A percentile compares a stretch with the other conserved stretches of the same genome.
phyloP scores from a whole-genome alignment of 768 basidiomycete species.

The Kwoniella dendrophila region DNA sequence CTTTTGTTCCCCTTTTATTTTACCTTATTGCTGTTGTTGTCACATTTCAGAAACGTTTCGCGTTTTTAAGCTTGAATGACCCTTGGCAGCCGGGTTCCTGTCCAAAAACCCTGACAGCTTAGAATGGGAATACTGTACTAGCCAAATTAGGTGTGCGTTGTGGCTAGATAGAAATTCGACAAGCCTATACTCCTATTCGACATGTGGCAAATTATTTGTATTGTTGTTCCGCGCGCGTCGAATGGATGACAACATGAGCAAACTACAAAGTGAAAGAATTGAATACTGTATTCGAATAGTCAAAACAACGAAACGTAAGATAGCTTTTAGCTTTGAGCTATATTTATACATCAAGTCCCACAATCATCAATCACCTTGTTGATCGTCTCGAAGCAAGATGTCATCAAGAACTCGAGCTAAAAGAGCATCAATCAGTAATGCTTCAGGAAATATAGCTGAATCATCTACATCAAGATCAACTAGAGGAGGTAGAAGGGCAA shows the following conservation, averaged over 20 bases:
- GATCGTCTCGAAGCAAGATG: conserved; percentile 9
- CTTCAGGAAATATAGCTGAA: not conserved
- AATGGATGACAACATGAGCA: too few relatives aligned
- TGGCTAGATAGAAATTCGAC: too few relatives aligned
- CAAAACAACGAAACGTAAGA: not conserved
- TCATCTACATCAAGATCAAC: conserved; percentile 12
- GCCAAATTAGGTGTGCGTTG: too few relatives aligned
- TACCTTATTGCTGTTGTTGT: too few relatives aligned
- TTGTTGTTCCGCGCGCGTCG: too few relatives aligned
- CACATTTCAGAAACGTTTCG: not conserved
- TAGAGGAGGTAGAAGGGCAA: not conserved
- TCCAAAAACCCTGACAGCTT: not conserved
- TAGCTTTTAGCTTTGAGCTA: too few relatives aligned
- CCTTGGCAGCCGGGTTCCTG: not conserved
- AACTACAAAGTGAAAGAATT: too few relatives aligned
- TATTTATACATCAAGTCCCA: too few relatives aligned
- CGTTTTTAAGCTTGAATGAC: not conserved
- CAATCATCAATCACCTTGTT: not conserved
- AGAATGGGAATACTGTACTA: not conserved
- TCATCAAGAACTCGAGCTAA: conserved; percentile 17
- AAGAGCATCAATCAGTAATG: conserved; percentile 7
- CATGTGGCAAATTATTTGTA: too few relatives aligned
- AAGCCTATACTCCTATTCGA: too few relatives aligned
- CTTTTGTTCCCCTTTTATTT: too few relatives aligned
- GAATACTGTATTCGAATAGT: too few relatives aligned